Evolutionary conservation across 2,329 filamentous ascomycete genomes (phyloP).

Genomic region (Huntiella moniliformis): DNA sequence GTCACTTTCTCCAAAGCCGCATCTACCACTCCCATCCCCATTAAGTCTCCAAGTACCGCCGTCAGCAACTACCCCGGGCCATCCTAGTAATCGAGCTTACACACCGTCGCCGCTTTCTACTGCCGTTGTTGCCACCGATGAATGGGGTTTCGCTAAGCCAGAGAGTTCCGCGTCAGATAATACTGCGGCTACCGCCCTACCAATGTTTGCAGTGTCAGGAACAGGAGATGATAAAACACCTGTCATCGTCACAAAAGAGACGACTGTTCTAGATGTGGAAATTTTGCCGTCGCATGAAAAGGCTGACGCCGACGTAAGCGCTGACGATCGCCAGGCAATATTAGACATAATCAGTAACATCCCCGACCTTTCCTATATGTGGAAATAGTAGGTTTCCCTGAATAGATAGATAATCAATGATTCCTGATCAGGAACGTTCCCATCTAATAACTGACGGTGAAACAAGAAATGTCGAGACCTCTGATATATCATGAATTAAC

Average conservation of each 20-base stretch:
- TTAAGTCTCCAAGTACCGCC: neutral
- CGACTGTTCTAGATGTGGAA: neutral
- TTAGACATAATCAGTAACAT: conserved; percentile 1
- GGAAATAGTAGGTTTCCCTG: neutral
- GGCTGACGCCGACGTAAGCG: neutral
- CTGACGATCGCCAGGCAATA: neutral
- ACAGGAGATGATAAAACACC: neutral
- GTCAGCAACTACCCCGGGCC: too few species aligned
- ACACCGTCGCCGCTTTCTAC: conserved; percentile 9
- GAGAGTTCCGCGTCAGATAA: neutral
- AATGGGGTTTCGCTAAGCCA: neutral
- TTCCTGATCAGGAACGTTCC: too few species aligned
- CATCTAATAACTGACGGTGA: too few species aligned
- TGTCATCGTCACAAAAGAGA: neutral
- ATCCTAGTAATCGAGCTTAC: neutral
- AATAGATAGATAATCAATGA: too few species aligned
- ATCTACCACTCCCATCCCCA: neutral
- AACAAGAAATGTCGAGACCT: too few species aligned
- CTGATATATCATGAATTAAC: too few species aligned
- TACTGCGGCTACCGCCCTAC: neutral
- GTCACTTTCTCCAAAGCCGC: neutral
- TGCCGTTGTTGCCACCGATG: neutral
- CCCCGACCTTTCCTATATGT: conserved; percentile 8
- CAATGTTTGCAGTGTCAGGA: neutral
- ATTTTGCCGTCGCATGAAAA: neutral